Percentiles rank a stretch among this genome's conserved stretches.
phyloP scores from a whole-genome alignment of 768 basidiomycete species.

The Podaxis pistillaris region DNA sequence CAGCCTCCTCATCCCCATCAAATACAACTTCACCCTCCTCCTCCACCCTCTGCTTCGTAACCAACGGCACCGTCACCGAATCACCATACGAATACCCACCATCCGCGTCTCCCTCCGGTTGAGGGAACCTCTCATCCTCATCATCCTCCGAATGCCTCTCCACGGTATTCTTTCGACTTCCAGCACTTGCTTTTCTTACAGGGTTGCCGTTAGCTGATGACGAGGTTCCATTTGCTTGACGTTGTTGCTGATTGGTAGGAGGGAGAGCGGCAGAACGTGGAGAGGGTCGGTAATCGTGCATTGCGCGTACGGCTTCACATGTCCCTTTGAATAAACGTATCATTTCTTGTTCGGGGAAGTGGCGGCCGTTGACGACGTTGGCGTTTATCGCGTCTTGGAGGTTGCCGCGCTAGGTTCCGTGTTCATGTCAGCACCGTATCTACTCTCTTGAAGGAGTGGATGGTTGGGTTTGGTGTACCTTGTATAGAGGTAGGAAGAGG shows the following conservation, averaged over 20 bases:
- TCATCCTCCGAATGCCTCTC: constrained; percentile 48
- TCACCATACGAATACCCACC: constrained; percentile 72
- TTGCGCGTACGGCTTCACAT: constrained; percentile 89
- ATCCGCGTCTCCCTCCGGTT: constrained; percentile 72
- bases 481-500: constrained; percentile 92
- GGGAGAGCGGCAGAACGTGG: constrained; percentile 33
- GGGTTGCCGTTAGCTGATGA: constrained; percentile 17
- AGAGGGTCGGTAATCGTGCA: constrained; percentile 82
- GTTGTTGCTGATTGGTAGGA: constrained; percentile 13
- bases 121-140: constrained; percentile 70
- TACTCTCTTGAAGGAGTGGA: neutral
- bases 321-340: constrained; percentile 90
- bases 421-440: neutral
- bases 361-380: constrained; percentile 77
- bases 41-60: constrained; percentile 50
- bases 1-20: constrained; percentile 75
- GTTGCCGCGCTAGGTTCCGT: constrained; percentile 71
- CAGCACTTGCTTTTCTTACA: constrained; percentile 3
- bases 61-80: constrained; percentile 50
- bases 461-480: constrained; percentile 42
- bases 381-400: constrained; percentile 93
- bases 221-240: neutral
- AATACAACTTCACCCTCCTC: constrained; percentile 67
- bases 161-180: constrained; percentile 20
- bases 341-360: constrained; percentile 87